Evolutionary conservation across 140 eudicot species (phyloP).

Genomic region (Oenanthe javanica): DNA sequence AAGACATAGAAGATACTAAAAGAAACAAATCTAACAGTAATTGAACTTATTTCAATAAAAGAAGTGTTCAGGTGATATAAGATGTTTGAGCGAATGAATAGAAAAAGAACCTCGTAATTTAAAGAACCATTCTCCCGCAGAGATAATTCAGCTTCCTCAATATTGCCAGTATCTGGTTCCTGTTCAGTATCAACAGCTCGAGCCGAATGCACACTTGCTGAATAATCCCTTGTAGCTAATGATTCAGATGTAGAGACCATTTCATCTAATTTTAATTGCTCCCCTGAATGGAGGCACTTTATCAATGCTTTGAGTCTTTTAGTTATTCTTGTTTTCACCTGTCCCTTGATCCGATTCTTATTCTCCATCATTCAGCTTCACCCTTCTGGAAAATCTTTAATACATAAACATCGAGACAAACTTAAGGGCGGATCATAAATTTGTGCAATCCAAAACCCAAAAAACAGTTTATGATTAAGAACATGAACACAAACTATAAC

Average conservation of each 20-base stretch:
- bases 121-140: slow-evolving; percentile 83
- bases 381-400: slow-evolving; percentile 26
- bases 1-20: neutral
- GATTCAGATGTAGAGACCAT: slow-evolving; percentile 62
- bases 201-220: slow-evolving; percentile 49
- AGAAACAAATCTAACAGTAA: neutral
- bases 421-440: neutral
- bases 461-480: neutral
- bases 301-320: slow-evolving; percentile 36
- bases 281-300: slow-evolving; percentile 62
- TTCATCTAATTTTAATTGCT: slow-evolving; percentile 36
- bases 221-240: slow-evolving; percentile 46
- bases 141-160: slow-evolving; percentile 92
- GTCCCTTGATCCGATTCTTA: slow-evolving; percentile 26
- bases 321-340: slow-evolving; percentile 15
- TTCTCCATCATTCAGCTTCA: slow-evolving; percentile 36
- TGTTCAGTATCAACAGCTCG: slow-evolving; percentile 40
- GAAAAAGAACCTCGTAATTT: slow-evolving; percentile 67
- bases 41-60: neutral
- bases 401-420: slow-evolving; percentile 13
- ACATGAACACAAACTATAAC: neutral
- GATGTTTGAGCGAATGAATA: neutral
- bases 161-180: slow-evolving; percentile 64
- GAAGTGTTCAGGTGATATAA: neutral
- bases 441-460: neutral